Evolutionary conservation across 1,284 basidiomycete genomes (phyloP).

Genomic region (Mycocalia duriaeana): DNA sequence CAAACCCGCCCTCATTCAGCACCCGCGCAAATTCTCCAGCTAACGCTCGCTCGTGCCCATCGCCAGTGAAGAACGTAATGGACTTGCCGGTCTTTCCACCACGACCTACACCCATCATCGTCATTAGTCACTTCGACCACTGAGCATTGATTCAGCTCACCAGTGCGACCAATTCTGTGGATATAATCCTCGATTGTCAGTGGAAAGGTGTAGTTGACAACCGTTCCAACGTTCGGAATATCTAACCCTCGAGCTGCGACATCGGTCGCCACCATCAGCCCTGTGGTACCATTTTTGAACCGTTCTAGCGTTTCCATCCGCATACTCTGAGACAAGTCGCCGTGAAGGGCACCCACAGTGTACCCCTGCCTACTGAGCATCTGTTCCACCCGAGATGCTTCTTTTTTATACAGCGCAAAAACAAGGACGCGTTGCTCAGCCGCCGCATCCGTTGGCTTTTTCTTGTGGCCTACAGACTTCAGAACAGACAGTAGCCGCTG

Average conservation of each 20-base stretch:
- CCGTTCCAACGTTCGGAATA: conserved; percentile 91
- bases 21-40: conserved; percentile 94
- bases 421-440: conserved; percentile 76
- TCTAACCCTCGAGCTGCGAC: conserved; percentile 96
- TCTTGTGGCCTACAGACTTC: conserved; percentile 57
- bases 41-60: conserved; percentile 79
- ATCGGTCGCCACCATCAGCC: conserved; percentile 93
- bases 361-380: conserved; percentile 79
- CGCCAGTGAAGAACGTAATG: conserved; percentile 95
- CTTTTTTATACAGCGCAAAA: conserved; percentile 98
- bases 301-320: conserved; percentile 84
- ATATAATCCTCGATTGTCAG: conserved; percentile 95
- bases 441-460: conserved; percentile 42
- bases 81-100: conserved; percentile 89
- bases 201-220: conserved; percentile 97
- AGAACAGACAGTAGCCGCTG: conserved; percentile 66
- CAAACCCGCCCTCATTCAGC: conserved; percentile 82
- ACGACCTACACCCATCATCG: conserved; percentile 62
- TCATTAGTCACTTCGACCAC: conserved; percentile 10
- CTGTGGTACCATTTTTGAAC: conserved; percentile 84
- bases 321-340: conserved; percentile 86
- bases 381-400: conserved; percentile 85
- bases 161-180: conserved; percentile 94
- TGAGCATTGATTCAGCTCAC: conserved; percentile 32
- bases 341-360: conserved; percentile 86